These are phyloP conservation scores for Pseudocohnilembus persalinus DNA, from an alignment of 169 alveolate species.

Conservation along the genomic window DNA sequence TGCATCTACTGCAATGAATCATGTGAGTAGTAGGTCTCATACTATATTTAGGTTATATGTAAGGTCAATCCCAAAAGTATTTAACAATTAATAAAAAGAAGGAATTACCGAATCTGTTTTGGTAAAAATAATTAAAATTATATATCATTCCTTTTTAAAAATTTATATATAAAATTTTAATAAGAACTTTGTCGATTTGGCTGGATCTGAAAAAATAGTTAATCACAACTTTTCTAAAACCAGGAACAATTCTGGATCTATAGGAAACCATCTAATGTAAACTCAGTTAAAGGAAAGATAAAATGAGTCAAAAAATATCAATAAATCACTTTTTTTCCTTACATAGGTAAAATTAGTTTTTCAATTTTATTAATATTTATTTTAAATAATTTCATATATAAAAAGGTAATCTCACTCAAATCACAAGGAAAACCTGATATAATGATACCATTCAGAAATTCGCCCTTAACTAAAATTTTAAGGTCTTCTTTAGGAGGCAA, in stretches of 20 bases:
- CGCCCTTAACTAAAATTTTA: conserved; percentile 74
- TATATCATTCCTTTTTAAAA: not conserved
- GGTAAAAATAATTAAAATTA: not conserved
- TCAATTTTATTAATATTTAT: too few species aligned
- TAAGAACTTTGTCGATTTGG: conserved; percentile 76
- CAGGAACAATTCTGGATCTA: conserved; percentile 11
- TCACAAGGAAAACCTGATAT: conserved; percentile 52
- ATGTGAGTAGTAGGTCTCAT: conserved; percentile 73
- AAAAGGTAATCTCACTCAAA: conserved; percentile 29
- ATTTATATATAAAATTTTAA: not conserved
- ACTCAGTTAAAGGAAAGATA: conserved; percentile 19
- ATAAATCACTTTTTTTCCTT: conserved; percentile 70
- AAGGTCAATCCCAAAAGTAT: conserved; percentile 42
- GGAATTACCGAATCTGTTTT: conserved; percentile 41
- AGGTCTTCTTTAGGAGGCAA: conserved; percentile 81
- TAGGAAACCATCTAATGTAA: conserved; percentile 5
- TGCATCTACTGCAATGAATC: conserved; percentile 79
- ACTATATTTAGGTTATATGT: conserved; percentile 65
- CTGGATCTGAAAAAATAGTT: conserved; percentile 75
- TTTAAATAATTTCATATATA: not conserved
- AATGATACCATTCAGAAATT: conserved; percentile 76
- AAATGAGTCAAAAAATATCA: conserved; percentile 70
- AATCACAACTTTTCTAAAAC: conserved; percentile 38
- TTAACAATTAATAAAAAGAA: not conserved
- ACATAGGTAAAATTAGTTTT: conserved; percentile 54